Evolutionary conservation across 2,329 filamentous ascomycete genomes (phyloP), one percentile per base, ranked within the genome.

Genomic region (Exophiala xenobiotica): DNA sequence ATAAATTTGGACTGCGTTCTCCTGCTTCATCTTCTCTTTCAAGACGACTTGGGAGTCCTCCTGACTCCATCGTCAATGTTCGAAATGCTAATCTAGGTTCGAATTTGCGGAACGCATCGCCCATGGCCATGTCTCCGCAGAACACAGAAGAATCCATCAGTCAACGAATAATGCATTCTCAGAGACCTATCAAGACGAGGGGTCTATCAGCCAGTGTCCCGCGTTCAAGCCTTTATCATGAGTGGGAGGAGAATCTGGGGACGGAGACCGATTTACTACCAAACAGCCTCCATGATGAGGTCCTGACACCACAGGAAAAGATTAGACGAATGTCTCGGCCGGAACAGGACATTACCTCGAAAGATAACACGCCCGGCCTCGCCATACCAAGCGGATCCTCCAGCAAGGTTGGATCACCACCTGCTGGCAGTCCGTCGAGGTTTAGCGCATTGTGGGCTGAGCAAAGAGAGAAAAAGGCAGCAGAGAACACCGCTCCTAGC

Each of bases 201-300:
- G 49, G 53, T 37, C 76, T 83, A 65, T 85, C 82, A 14, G 77
- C 81, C 3, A 85, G 81, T 64, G 72, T 85, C 67, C 82, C 69
- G 65, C 78, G 67, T 53, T 71, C 73, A 1, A 66, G 67, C 50
- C 64, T 67, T 3, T 52, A 60, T 49, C 79, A 83, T 59, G 80
- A 83, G 45, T 83, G 80, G 75, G 70, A 84, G 65, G 70, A 84
- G 49, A 70, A 72, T 31, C 93, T 95, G 63, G 81, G 86, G 23
- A 92, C 93, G 62, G 89, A 95, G 67, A 91, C 95, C 64, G 90
- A 95, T 64, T 88, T 93, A 63, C 77, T 97, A 7, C 93, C 92
- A 0, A 87, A 78, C 22, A 81, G 77, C 49, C 68, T 86, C 39
- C 80, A 82, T 57, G 82, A 86, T 58, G 75, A 86, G 62, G 74